Base-by-base conservation (phyloP, 768 basidiomycete genomes). In the Pisolithus tinctorius region DNA sequence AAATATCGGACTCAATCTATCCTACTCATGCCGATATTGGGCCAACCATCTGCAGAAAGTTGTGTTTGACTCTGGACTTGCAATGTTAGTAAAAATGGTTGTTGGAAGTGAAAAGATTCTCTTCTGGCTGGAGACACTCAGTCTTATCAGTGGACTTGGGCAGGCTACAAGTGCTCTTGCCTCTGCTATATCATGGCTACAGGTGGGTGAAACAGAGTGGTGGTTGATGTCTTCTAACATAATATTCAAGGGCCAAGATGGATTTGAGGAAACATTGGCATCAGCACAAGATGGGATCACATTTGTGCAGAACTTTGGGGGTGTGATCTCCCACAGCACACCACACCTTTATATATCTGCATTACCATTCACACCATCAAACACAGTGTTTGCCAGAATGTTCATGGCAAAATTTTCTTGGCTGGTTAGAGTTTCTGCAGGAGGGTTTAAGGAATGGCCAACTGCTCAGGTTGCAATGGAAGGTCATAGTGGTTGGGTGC, bases 101-200 rank as follows among this genome's bases (percentile, higher is more conserved):
- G 27, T 55, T 9, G 36, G 9, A 14, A n/a, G 14, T 9, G 34
- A 50, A 14, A 40, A 44, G 29, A 13, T 55, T 10, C 48, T 55
- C 17, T 55, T 27, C n/a, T 48, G 47, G 47, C 23, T 48, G 20
- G 36, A 48, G 36, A 36, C 23, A 29, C 36, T 48, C 14, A 37
- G 16, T 6, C 9, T 39, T 5, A 5, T 23, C 8, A 26, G 29
- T 29, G 29, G 29, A 29, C 29, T 29, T 29, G 29, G 29, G 8
- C 29, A 29, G 4, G 29, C 29, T 29, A 29, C 29, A 29, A 29
- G 20, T 20, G 20, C 20, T 20, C 20, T 20, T 1, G 20, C 20
- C 20, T 20, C 20, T 20, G 20, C 20, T 20, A 20, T 20, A 20
- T 20, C 20, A 20, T 20, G 20, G 20, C 20, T 20, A 20, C 20